Evolutionary conservation across 768 basidiomycete species (phyloP).

Genomic region (Chalciporus piperatus): DNA sequence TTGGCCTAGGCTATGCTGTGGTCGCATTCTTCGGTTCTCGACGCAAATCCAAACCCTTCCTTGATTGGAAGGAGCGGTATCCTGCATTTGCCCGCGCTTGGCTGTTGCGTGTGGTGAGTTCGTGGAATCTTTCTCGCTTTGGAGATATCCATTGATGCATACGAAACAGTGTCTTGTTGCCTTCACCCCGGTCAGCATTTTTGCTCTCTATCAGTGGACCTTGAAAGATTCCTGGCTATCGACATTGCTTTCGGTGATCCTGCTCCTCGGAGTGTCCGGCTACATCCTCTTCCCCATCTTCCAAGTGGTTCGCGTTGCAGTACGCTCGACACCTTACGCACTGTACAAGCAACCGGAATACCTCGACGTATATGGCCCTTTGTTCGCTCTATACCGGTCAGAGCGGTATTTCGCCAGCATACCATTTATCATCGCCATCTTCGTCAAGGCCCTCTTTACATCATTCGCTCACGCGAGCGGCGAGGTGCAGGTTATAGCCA

Average conservation of each 20-base stretch:
- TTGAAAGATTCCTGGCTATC: slow-evolving; percentile 86
- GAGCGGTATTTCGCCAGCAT: slow-evolving; percentile 69
- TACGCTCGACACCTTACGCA: slow-evolving; percentile 37
- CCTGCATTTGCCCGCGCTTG: slow-evolving; percentile 53
- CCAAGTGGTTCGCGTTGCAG: slow-evolving; percentile 46
- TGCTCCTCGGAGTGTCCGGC: slow-evolving; percentile 51
- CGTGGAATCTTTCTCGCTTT: background rate
- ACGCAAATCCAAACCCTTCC: slow-evolving; percentile 16
- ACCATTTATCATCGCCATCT: slow-evolving; percentile 50
- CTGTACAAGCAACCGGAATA: slow-evolving; percentile 35
- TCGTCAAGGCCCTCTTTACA: slow-evolving; percentile 72
- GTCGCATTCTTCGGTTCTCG: slow-evolving; percentile 25
- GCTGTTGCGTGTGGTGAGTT: slow-evolving; percentile 64
- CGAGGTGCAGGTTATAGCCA: slow-evolving; percentile 63
- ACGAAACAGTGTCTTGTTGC: slow-evolving; percentile 53
- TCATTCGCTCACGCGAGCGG: slow-evolving; percentile 61
- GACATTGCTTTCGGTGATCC: slow-evolving; percentile 71
- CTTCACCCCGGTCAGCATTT: slow-evolving; percentile 68
- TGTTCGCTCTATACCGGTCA: slow-evolving; percentile 65
- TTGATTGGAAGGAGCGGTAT: slow-evolving; percentile 35
- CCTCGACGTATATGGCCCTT: slow-evolving; percentile 48
- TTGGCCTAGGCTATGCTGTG: slow-evolving; percentile 52
- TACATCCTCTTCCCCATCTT: slow-evolving; percentile 50
- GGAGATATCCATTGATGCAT: background rate
- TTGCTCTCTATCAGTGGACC: slow-evolving; percentile 90